phyloP scores from a whole-genome alignment of 2,329 filamentous ascomycete species.

The Botrytis byssoidea region DNA sequence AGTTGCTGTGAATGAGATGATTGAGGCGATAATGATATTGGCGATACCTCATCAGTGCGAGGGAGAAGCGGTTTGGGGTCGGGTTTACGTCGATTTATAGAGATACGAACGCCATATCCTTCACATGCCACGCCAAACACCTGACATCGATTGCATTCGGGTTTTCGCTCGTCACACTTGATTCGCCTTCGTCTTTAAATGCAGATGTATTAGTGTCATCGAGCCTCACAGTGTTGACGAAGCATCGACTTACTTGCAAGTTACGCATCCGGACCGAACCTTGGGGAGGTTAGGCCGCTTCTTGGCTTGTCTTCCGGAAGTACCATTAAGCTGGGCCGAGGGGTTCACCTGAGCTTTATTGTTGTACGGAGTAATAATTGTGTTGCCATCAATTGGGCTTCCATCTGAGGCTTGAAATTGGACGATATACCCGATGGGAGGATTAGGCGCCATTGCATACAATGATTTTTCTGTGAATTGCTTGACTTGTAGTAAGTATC shows the following conservation, averaged over 20 bases:
- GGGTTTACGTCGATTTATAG: slow-evolving; percentile 4
- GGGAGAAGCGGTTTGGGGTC: neutral
- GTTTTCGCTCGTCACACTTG: slow-evolving; percentile 21
- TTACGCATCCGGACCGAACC: slow-evolving; percentile 19
- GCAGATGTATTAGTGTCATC: slow-evolving; percentile 5
- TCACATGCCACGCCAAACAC: slow-evolving; percentile 17
- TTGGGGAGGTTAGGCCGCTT: slow-evolving; percentile 17
- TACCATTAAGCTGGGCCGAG: neutral
- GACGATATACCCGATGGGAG: slow-evolving; percentile 11
- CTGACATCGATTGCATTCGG: slow-evolving; percentile 12
- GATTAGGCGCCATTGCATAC: neutral
- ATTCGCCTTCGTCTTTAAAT: slow-evolving; percentile 15
- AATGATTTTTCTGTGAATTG: neutral
- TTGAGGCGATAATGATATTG: neutral
- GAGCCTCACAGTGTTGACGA: neutral
- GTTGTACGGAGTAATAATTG: neutral
- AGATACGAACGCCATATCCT: slow-evolving; percentile 12
- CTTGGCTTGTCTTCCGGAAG: slow-evolving; percentile 6
- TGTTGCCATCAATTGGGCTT: neutral
- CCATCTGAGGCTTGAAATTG: slow-evolving; percentile 4
- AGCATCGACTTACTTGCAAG: slow-evolving; percentile 22
- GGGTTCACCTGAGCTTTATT: neutral
- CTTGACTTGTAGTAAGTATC: neutral
- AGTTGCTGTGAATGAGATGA: neutral
- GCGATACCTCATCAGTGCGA: neutral